Evolutionary conservation across 345 rosid genomes (phyloP), one percentile per base, ranked within the genome.

Genomic region (Rhizophora mangle): DNA sequence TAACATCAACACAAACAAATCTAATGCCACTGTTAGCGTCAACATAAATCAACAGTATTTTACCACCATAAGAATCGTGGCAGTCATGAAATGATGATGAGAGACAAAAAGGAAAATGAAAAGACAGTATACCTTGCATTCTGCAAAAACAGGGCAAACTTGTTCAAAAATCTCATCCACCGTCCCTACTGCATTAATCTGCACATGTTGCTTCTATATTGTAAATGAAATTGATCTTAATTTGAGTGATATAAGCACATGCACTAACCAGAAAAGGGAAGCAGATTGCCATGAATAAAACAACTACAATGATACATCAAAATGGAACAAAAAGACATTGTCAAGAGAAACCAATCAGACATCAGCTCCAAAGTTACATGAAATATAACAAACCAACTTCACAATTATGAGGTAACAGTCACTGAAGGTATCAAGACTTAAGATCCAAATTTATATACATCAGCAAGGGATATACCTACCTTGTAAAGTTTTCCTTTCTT

Each of bases 151-250:
- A 8, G 93, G 85, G 70, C 72, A 78, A 39, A 88, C 97, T 74
- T 86, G 80, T 76, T 88, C 82, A 76, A 95, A 95, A 69, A 88
- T 89, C 69, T 95, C 93, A 70, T 95, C 97, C 19, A 78, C 96
- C 1, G 86, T 71, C 80, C 99, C 97, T 36, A 88, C 78, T 13
- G 96, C 99, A 79, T 84, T 85, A 76, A 92, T 87, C 99, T 95
- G 83, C 79, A 82, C 32, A 74, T 59, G 57, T 39, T 70, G 58
- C 63, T 63, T 70, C 37, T 19, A 53, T 53, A 52, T 69, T 68
- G 27, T 52, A 55, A 32, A 21, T 61, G 30, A 57, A 22, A 53
- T 37, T 1, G 13, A 6, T 70, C 31, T 59, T 49, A 64, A 55
- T 22, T 29, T 19, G 24, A 47, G 8, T 53, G 26, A 18, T n/a